Percentiles rank a stretch among this genome's conserved stretches.
Conservation (phyloP, 441 rosid genomes). For the Viola pubescens region DNA sequence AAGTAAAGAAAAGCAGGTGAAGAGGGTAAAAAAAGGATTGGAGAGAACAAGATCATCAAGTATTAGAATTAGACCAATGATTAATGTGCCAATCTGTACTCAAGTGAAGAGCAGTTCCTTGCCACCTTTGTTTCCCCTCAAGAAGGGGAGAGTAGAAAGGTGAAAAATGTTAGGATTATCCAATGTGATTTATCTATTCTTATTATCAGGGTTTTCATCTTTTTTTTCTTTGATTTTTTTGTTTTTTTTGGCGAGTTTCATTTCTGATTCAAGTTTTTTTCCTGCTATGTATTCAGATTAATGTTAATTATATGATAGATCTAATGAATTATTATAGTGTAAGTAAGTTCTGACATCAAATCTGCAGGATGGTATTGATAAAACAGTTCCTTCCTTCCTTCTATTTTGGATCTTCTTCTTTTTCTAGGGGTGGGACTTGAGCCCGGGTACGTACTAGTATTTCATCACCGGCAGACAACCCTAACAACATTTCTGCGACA, state of each 20-base stretch:
- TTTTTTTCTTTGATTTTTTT: conserved; percentile 5
- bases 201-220: conserved; percentile 8
- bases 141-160: conserved; percentile 61
- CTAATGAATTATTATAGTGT: conserved; percentile 27
- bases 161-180: conserved; percentile 15
- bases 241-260: conserved; percentile 7
- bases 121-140: conserved; percentile 69
- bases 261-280: conserved; percentile 6
- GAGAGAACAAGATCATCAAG: conserved; percentile 85
- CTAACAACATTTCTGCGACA: conserved; percentile 11
- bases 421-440: not conserved
- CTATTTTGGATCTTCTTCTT: not conserved
- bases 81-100: conserved; percentile 78
- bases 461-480: not conserved
- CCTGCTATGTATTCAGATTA: conserved; percentile 18
- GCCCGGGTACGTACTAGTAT: not conserved
- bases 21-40: conserved; percentile 72
- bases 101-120: conserved; percentile 48
- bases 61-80: conserved; percentile 78
- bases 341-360: conserved; percentile 32
- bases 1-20: conserved; percentile 45
- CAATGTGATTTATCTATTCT: not conserved
- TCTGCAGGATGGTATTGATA: conserved; percentile 16
- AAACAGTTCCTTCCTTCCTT: too few relatives aligned
- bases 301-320: conserved; percentile 25